Conservation (phyloP, 2,329 filamentous ascomycete species). For the Penicillium sp. region DNA sequence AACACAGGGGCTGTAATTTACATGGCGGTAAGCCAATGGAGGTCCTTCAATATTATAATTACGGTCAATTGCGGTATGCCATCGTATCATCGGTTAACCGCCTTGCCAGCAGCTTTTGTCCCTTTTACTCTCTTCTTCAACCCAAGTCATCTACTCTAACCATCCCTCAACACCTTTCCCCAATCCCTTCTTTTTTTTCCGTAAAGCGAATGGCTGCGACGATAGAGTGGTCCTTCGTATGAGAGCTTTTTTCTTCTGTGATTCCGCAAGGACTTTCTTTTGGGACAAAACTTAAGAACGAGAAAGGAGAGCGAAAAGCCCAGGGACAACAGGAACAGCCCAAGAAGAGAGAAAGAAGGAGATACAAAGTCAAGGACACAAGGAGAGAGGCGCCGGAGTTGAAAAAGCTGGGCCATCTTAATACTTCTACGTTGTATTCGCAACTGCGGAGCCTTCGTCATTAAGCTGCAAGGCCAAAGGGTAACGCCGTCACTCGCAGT, state of each 20-base stretch:
- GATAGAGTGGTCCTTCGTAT: conserved; percentile 39
- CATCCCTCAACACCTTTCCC: conserved; percentile 20
- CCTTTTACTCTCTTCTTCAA: conserved; percentile 28
- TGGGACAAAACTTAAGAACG: conserved; percentile 18
- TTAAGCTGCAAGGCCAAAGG: conserved; percentile 18
- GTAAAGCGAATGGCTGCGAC: conserved; percentile 43
- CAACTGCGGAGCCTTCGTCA: conserved; percentile 18
- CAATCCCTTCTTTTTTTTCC: conserved; percentile 25
- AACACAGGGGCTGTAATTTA: conserved; percentile 16
- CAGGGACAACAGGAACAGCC: conserved; percentile 11
- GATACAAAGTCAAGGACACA: conserved; percentile 18
- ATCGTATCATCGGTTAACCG: conserved; percentile 18
- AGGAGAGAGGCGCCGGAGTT: conserved; percentile 1
- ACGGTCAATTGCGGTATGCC: neutral
- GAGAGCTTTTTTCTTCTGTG: conserved; percentile 32
- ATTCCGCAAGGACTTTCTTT: conserved; percentile 23
- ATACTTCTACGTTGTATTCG: conserved; percentile 15
- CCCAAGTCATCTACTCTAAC: conserved; percentile 13
- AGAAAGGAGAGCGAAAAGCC: conserved; percentile 14
- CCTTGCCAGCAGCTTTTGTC: conserved; percentile 22
- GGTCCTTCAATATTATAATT: neutral
- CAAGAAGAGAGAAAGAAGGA: conserved; percentile 15
- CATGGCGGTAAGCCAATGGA: neutral
- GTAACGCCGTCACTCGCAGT: conserved; percentile 18
- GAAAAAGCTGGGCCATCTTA: conserved; percentile 11